Evolutionary conservation across 2,329 filamentous ascomycete species (phyloP), one percentile per base, ranked within the genome.

Genomic region (Sporothrix pseudoabietina): DNA sequence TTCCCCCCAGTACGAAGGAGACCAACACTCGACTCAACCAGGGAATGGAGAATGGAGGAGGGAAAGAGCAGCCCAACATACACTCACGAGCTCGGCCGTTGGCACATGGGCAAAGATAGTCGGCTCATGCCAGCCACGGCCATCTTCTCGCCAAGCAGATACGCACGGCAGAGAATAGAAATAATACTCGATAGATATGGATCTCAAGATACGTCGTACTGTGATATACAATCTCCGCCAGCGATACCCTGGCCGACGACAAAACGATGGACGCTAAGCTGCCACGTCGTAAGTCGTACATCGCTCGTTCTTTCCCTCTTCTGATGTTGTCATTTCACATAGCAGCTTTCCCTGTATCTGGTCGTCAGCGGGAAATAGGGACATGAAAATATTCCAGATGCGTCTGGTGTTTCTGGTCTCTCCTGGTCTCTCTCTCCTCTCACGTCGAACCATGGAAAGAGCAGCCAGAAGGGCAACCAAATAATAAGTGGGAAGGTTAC

Each of bases 91-190:
- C 19, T 30, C 3, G 61, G 35, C 39, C n/a, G 59, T 44, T 54
- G 66, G 47, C 63, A 49, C 63, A 69, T 69, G 66, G 47, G 19
- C 30, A 6, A 41, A 49, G 66, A 69, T 41, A 35, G 44, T 52
- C 47, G 66, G 44, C 12, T 22, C 63, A 49, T 19, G 63, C 22
- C 63, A 66, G n/a, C 14, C 39, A 61, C 8, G 26, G 57, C 6
- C 32, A 63, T 7, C 10, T 22, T 30, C 26, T 39, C 22, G 61
- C 35, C 61, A 66, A 66, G 61, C 41, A n/a, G 32, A 26, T 63
- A 32, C 61, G 39, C 22, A 66, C 39, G 30, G 9, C 22, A 41
- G 19, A 30, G 61, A 65, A 65, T 63, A 41, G 35, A 65, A 44
- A 66, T 26, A 47, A 47, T 32, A 66, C 35, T 35, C 35, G 35